Base-by-base conservation (phyloP, 805 yeast species). In the Candida suzukii region DNA sequence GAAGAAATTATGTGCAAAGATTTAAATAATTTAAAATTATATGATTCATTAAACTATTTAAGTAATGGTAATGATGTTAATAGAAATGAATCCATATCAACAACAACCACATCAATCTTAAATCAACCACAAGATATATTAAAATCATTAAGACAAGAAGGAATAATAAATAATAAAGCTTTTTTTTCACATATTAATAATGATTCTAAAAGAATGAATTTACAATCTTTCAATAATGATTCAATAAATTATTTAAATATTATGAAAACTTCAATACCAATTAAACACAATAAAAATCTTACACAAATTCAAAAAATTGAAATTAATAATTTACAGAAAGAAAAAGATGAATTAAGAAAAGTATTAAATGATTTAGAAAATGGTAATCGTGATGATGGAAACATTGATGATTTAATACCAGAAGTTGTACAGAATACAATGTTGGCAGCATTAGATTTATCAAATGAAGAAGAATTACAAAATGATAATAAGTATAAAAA, bases 341-440 rank as follows among this genome's bases (percentile, higher is more conserved):
- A 55, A 37, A 37, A 28, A 13, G 44, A 45, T n/a, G 31, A 33
- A 18, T 24, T 35, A 37, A 44, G 22, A 22, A 29, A 21, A 17
- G 39, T n/a, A 25, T 41, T 27, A 19, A 29, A n/a, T n/a, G n/a
- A n/a, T n/a, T n/a, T n/a, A 17, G 37, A 43, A 35, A 21, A 35
- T 43, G 27, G 22, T n/a, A n/a, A n/a, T n/a, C n/a, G n/a, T n/a
- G n/a, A 39, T 9, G 33, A 24, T 9, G 25, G 17, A 9, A 21
- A n/a, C 14, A 26, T 13, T 17, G 24, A 26, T 35, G n/a, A 10
- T 35, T 35, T 41, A 16, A 31, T 34, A 22, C 56, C 54, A 0
- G 61, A 60, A 39, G 51, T 58, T 5, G 36, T 56, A 11, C 59
- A 57, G 29, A 37, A 41, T 8, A 53, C 61, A 4, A 35, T 38